Percentiles rank a stretch among this genome's conserved stretches.
Conservation (phyloP, 768 basidiomycete genomes). For the Amanita inopinata region DNA sequence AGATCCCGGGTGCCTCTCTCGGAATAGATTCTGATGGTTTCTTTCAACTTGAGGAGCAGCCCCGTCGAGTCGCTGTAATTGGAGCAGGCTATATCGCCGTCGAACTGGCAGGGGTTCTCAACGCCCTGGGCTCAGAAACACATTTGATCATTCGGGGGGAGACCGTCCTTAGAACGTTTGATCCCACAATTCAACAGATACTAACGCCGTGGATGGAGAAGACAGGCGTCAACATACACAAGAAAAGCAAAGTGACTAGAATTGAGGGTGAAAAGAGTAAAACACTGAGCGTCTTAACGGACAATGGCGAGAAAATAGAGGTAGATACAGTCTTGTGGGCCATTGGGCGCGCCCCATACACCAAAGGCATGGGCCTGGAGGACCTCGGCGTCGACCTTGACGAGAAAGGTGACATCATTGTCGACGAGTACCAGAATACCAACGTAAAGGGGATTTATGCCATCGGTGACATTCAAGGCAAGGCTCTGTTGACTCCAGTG, state of each 20-base stretch:
- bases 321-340: conserved; percentile 91
- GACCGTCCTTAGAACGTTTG: conserved; percentile 87
- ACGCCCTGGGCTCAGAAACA: conserved; percentile 85
- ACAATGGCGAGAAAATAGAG: conserved; percentile 68
- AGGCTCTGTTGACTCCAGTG: conserved; percentile 89
- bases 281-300: conserved; percentile 64
- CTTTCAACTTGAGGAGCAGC: conserved; percentile 85
- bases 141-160: conserved; percentile 88
- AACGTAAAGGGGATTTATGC: conserved; percentile 61
- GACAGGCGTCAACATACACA: conserved; percentile 86
- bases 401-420: conserved; percentile 73
- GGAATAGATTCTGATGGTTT: conserved; percentile 96
- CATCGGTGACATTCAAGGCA: conserved; percentile 90
- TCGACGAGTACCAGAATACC: conserved; percentile 89
- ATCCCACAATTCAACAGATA: conserved; percentile 74
- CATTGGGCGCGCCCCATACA: conserved; percentile 81
- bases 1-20: conserved; percentile 82
- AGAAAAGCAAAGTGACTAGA: conserved; percentile 59
- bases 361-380: conserved; percentile 69
- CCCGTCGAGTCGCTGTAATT: conserved; percentile 86
- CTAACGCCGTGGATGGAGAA: conserved; percentile 90
- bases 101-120: conserved; percentile 91
- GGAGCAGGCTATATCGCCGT: conserved; percentile 98
- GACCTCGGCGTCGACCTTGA: conserved; percentile 67
- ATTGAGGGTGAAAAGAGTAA: conserved; percentile 70